Base-by-base conservation (phyloP, 441 rosid genomes). In the Pelargonium fulgidum region DNA sequence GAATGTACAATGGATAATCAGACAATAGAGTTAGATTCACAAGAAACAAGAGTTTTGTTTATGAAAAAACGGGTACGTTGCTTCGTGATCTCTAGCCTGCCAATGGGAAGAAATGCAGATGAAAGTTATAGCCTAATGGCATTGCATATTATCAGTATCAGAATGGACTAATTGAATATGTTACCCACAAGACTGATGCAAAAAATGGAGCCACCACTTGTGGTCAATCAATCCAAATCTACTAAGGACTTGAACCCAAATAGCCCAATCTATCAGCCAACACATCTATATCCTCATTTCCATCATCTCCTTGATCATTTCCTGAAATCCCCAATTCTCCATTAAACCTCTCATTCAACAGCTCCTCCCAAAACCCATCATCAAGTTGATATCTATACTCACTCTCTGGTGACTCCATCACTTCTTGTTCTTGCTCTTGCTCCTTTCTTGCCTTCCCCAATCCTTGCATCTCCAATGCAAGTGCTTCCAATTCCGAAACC, bases 311-410 rank as follows among this genome's bases (percentile, higher is more conserved):
- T n/a, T n/a, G n/a, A n/a, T n/a, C n/a, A n/a, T n/a, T n/a, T n/a
- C 68, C 72, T 13, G 78, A 62, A 9, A 69, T 58, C 19, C 75
- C 75, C 13, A 77, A 36, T 48, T 82, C 81, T 26, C 73, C 86
- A 56, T 76, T 79, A 12, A 82, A 75, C 64, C 81, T 83, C 72
- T 78, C 96, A 45, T 79, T 86, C 56, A 93, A 63, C 62, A 93
- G 70, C 33, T 89, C 98, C 69, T 91, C 95, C 97, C 96, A 91
- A 73, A 89, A 93, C 13, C 85, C 88, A 0, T 89, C 92, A 62
- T 91, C 98, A 3, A 91, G 88, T 56, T n/a, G n/a, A n/a, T 81
- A 89, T 77, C 73, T 81, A 41, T 82, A 91, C 67, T 58, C 44
- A 29, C 42, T 74, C 20, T 79, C 83, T 1, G 61, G 66, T 6